phyloP scores from a whole-genome alignment of 2,329 filamentous ascomycete genomes.

The Arachnopeziza araneosa region DNA sequence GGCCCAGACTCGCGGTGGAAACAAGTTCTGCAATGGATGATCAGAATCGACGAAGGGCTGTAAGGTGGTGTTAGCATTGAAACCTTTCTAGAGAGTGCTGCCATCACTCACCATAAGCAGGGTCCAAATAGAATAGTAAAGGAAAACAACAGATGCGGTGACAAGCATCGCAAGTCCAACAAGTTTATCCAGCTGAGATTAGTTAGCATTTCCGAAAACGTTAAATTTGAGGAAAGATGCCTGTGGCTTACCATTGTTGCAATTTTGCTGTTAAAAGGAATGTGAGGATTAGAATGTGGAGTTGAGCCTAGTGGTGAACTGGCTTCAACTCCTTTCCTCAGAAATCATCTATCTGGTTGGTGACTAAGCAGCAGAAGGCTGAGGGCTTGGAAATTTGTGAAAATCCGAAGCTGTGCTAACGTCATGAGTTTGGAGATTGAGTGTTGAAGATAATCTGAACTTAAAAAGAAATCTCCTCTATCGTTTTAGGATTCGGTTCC shows the following conservation, averaged over 20 bases:
- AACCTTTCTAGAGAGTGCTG: neutral
- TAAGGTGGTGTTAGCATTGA: constrained; percentile 10
- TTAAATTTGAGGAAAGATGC: neutral
- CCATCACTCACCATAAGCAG: constrained; percentile 73
- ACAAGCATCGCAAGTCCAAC: constrained; percentile 72
- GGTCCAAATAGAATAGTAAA: constrained; percentile 98
- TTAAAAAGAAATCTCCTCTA: neutral
- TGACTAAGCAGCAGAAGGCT: neutral
- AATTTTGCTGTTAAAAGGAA: constrained; percentile 24
- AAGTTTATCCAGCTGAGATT: constrained; percentile 77
- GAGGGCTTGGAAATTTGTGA: neutral
- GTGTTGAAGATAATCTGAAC: neutral
- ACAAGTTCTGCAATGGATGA: constrained; percentile 89
- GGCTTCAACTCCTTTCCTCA: neutral
- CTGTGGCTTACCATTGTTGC: constrained; percentile 29
- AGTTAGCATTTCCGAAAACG: constrained; percentile 9
- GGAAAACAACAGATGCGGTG: constrained; percentile 65
- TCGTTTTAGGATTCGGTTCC: neutral
- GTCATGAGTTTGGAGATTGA: neutral
- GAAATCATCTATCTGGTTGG: neutral
- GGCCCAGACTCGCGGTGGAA: constrained; percentile 96
- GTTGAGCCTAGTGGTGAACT: neutral
- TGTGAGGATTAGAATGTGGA: constrained; percentile 17
- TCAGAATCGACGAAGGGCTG: constrained; percentile 96
- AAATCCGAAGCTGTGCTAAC: no score